These are phyloP conservation scores for Heracleum sosnowskyi DNA, from an alignment of 129 eudicot genomes.

Conservation along the genomic window DNA sequence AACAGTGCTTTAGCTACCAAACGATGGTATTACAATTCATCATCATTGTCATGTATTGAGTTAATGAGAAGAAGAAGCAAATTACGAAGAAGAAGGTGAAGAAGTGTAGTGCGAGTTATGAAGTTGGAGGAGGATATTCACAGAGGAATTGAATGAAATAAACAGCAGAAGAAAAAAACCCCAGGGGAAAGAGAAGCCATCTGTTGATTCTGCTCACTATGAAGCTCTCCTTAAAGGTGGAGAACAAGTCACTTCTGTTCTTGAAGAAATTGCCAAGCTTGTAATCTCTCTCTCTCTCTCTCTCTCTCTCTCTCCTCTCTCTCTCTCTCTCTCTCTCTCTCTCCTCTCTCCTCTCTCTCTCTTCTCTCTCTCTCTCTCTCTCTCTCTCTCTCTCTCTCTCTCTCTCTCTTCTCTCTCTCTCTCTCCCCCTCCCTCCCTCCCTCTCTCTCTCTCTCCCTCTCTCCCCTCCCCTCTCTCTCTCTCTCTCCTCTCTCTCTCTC, in stretches of 20 bases:
- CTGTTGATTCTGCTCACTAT: slow-evolving; percentile 38
- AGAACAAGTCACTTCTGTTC: slow-evolving; percentile 91
- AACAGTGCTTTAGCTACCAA: slow-evolving; percentile 1
- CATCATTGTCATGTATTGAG: not conserved
- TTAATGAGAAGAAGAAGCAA: slow-evolving; percentile 10
- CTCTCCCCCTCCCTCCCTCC: too few species aligned
- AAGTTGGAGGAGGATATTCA: slow-evolving; percentile 55
- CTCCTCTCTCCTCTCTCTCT: too few species aligned
- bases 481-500: too few species aligned
- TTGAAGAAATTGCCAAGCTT: slow-evolving; percentile 82
- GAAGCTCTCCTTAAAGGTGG: slow-evolving; percentile 89
- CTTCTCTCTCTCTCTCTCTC: too few species aligned
- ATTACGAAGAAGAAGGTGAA: slow-evolving; percentile 7
- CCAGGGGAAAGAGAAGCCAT: slow-evolving; percentile 7
- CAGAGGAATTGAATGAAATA: slow-evolving; percentile 33
- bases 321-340: too few species aligned
- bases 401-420: too few species aligned
- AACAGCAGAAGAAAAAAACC: not conserved
- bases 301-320: too few species aligned
- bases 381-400: too few species aligned
- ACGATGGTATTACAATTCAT: not conserved
- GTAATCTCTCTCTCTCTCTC: slow-evolving; percentile 32
- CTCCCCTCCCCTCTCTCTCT: too few species aligned
- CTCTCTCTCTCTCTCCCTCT: too few species aligned
- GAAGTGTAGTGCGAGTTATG: slow-evolving; percentile 31